phyloP scores from a whole-genome alignment of 2,329 filamentous ascomycete species.

The Penicillium sp. region DNA sequence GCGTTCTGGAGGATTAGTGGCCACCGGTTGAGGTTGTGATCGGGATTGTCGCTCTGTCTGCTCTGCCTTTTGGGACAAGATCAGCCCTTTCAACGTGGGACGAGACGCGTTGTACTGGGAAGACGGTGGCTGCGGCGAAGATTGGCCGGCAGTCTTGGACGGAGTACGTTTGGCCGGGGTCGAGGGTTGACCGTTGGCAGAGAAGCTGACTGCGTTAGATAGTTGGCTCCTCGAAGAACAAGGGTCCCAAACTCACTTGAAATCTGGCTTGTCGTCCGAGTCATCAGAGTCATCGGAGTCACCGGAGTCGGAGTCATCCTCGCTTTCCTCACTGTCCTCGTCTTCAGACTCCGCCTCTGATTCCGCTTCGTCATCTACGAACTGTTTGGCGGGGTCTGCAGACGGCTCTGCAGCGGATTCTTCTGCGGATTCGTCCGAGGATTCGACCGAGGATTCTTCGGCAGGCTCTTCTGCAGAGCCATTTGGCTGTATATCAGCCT shows the following conservation, averaged over 20 bases:
- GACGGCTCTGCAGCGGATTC: background rate
- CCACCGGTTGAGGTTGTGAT: background rate
- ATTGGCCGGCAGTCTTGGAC: background rate
- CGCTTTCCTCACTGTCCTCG: no score
- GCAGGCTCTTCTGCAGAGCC: background rate
- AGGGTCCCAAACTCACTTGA: background rate
- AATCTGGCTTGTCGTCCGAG: background rate
- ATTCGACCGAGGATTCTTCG: background rate
- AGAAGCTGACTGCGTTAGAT: background rate
- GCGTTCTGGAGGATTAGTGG: background rate
- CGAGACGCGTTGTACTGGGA: background rate
- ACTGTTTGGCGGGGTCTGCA: background rate
- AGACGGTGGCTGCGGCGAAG: background rate
- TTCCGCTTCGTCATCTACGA: background rate
- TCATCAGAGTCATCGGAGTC: background rate
- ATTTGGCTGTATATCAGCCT: background rate
- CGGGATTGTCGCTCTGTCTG: background rate
- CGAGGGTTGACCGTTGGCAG: background rate
- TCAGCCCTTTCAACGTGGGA: background rate
- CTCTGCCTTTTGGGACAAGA: background rate
- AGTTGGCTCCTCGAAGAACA: background rate
- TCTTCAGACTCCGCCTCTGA: background rate
- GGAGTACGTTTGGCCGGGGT: background rate
- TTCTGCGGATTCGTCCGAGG: background rate
- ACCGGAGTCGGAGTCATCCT: no score